Percentiles rank a stretch among this genome's conserved stretches.
Evolutionary conservation across 371 early-diverging fungal genomes (phyloP).

Genomic region (Synchytrium microbalum): DNA sequence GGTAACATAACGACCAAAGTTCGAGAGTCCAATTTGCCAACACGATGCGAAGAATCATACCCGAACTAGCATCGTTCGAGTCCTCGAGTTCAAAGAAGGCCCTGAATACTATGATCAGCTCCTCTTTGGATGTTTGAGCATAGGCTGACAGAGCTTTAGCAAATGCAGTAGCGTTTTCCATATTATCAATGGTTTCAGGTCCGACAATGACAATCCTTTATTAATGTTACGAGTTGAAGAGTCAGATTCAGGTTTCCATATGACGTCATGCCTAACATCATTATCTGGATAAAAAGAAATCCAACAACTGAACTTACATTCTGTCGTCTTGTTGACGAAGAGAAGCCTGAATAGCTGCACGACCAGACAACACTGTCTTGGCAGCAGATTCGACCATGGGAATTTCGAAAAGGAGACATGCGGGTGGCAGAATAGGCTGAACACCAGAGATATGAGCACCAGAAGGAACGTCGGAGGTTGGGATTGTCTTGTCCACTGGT

Average conservation of each 20-base stretch:
- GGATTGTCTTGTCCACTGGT: not conserved
- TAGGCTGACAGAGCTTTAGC: not conserved
- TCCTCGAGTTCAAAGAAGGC: not conserved
- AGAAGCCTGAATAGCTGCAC: not conserved
- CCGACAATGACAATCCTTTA: not conserved
- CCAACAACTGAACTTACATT: not conserved
- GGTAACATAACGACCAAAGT: too few relatives aligned
- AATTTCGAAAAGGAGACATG: not conserved
- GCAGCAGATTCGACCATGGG: not conserved
- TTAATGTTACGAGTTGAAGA: too few relatives aligned
- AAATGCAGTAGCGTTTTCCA: not conserved
- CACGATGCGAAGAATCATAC: too few relatives aligned
- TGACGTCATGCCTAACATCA: too few relatives aligned
- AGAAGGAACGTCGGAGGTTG: not conserved
- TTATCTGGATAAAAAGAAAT: too few relatives aligned
- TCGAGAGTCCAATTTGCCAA: too few relatives aligned
- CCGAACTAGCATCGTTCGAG: not conserved
- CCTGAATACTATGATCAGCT: not conserved
- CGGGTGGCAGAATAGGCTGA: not conserved
- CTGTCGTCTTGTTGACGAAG: not conserved
- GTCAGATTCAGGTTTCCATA: too few relatives aligned
- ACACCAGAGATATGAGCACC: not conserved
- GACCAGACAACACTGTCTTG: not conserved
- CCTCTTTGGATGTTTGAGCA: not conserved
- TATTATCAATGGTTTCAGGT: not conserved